Evolutionary conservation across 2,329 filamentous ascomycete species (phyloP).

Genomic region (Colletotrichum falcatum): DNA sequence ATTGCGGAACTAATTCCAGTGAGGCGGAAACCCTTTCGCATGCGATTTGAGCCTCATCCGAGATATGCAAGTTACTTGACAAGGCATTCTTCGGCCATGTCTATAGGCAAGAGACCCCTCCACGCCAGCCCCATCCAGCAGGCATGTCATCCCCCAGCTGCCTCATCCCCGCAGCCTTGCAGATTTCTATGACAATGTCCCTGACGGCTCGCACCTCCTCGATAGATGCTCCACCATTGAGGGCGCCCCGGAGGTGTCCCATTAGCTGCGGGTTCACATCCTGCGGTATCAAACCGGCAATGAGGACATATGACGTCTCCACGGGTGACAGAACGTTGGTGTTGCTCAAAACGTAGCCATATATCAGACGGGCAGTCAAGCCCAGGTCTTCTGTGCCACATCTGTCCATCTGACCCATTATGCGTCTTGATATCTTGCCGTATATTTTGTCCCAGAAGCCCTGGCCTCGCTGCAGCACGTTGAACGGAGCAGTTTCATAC

Average conservation of each 20-base stretch:
- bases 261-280: constrained; percentile 67
- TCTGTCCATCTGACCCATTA: constrained; percentile 61
- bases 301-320: constrained; percentile 64
- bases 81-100: background rate
- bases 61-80: background rate
- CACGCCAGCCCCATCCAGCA: constrained; percentile 60
- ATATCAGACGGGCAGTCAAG: constrained; percentile 60
- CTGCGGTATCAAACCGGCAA: constrained; percentile 63
- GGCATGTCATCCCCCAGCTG: constrained; percentile 49
- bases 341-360: constrained; percentile 63
- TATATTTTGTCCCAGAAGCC: constrained; percentile 62
- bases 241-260: constrained; percentile 62
- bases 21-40: constrained; percentile 2
- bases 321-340: constrained; percentile 56
- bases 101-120: constrained; percentile 56
- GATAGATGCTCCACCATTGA: constrained; percentile 62
- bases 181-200: constrained; percentile 58
- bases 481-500: constrained; percentile 49
- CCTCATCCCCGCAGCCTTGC: constrained; percentile 60
- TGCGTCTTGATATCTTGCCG: constrained; percentile 60
- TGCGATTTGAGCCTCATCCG: constrained; percentile 20
- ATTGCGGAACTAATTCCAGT: constrained; percentile 32
- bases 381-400: constrained; percentile 64
- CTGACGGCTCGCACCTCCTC: constrained; percentile 63
- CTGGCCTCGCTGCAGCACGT: constrained; percentile 58